Conservation (phyloP, 1,284 basidiomycete genomes). For the Neotropicomus parvogracilis region DNA sequence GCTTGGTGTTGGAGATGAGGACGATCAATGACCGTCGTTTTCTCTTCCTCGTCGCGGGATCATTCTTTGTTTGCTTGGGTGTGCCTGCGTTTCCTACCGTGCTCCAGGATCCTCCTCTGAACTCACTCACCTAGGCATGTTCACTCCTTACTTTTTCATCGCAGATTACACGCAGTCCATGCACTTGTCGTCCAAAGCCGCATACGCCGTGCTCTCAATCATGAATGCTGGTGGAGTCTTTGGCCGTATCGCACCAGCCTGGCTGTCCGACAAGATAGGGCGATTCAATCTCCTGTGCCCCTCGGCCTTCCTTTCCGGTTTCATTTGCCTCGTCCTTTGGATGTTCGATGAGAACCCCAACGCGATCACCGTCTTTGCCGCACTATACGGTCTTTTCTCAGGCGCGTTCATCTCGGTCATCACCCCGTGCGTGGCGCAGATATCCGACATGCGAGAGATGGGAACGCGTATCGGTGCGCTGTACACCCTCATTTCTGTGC, state of each 20-base stretch:
- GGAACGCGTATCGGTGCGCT: slow-evolving; percentile 58
- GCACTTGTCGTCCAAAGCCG: slow-evolving; percentile 35
- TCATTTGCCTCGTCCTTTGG: slow-evolving; percentile 59
- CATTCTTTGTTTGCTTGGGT: slow-evolving; percentile 49
- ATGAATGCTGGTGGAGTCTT: slow-evolving; percentile 63
- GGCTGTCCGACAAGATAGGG: slow-evolving; percentile 59
- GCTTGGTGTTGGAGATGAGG: slow-evolving; percentile 29
- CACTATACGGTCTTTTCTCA: slow-evolving; percentile 52
- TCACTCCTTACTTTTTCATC: slow-evolving; percentile 64
- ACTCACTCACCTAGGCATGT: slow-evolving; percentile 58
- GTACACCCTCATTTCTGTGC: slow-evolving; percentile 59
- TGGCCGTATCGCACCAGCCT: slow-evolving; percentile 59
- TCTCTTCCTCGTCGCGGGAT: slow-evolving; percentile 43
- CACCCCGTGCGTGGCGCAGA: slow-evolving; percentile 61
- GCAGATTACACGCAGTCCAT: slow-evolving; percentile 47
- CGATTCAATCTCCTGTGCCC: slow-evolving; percentile 61
- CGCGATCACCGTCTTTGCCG: slow-evolving; percentile 51
- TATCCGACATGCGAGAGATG: slow-evolving; percentile 52
- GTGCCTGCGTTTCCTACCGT: slow-evolving; percentile 4
- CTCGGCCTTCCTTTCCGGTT: slow-evolving; percentile 54
- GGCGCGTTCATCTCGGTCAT: slow-evolving; percentile 61
- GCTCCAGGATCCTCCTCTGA: slow-evolving; percentile 31
- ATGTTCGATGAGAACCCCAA: slow-evolving; percentile 40
- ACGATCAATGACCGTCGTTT: slow-evolving; percentile 44
- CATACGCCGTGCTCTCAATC: slow-evolving; percentile 54